Evolutionary conservation across 768 basidiomycete genomes (phyloP), one percentile per base, ranked within the genome.

Genomic region (Collybia nuda): DNA sequence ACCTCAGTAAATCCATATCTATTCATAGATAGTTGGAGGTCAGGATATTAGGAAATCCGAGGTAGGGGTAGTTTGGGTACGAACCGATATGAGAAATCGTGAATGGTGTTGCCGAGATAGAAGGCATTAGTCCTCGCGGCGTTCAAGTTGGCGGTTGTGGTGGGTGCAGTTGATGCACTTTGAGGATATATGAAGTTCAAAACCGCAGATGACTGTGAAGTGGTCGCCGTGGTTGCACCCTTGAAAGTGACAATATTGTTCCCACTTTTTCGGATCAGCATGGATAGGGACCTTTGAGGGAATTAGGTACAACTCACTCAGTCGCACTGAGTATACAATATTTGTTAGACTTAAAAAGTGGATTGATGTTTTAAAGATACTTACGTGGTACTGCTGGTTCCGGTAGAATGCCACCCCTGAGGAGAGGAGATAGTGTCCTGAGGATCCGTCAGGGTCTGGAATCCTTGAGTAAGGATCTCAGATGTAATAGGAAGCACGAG

Each of bases 61-160:
- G 1, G 24, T 50, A 22, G 12, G 23, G 29, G 35, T 11, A 32
- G n/a, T 23, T 26, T 43, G 14, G 24, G 29, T 14, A 77, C 78
- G 49, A 74, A 71, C 51, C 67, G 61, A 62, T 80, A 75, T 18
- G 62, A 52, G 40, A 67, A 49, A 58, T 85, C 82, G 62, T 86
- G 82, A 53, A 81, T 69, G 45, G 72, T 70, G 71, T 86, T 87
- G 61, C 77, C 76, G 37, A 84, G 63, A 65, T 81, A 86, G 68
- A 85, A 85, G 15, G 70, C 69, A 54, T 79, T 79, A 6, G 75
- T 74, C 18, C 75, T 67, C 1, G 81, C 81, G 24, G 81, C 75
- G 47, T 80, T 71, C 42, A 78, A 52, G 62, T 82, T 80, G 44
- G 47, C 72, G 2, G 55, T 47, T 50, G 62, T 67, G 39, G 64